These are phyloP conservation scores for Ascochyta viciae-villosae DNA, from an alignment of 2,329 filamentous ascomycete species.

Conservation along the genomic window DNA sequence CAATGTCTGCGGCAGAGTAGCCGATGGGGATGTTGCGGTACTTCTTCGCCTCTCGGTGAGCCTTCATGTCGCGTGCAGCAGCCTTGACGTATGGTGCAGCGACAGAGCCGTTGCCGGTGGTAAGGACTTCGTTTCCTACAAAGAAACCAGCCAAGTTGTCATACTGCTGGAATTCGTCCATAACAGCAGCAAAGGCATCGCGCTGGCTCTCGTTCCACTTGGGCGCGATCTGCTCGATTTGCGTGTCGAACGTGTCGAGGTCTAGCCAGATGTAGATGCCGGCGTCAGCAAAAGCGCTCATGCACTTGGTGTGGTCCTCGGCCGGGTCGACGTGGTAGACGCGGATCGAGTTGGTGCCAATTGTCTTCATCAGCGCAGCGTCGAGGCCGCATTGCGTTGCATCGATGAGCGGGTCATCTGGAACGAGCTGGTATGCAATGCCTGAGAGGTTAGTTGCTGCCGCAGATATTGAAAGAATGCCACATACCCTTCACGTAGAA, in stretches of 20 bases:
- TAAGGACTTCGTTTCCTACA: conserved; percentile 86
- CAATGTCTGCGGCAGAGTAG: conserved; percentile 87
- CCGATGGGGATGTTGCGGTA: conserved; percentile 85
- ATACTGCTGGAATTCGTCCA: conserved; percentile 79
- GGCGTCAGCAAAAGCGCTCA: conserved; percentile 78
- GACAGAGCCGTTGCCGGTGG: conserved; percentile 59
- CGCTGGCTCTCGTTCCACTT: conserved; percentile 78
- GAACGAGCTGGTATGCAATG: conserved; percentile 72
- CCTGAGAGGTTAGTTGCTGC: conserved; percentile 55
- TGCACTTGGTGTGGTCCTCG: conserved; percentile 77
- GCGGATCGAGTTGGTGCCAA: conserved; percentile 84
- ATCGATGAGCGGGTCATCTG: conserved; percentile 78
- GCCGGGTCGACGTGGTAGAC: conserved; percentile 84
- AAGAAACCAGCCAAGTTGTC: conserved; percentile 81
- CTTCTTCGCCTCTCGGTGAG: conserved; percentile 74
- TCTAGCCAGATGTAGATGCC: conserved; percentile 80
- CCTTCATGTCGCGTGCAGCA: conserved; percentile 81
- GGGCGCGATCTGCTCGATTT: conserved; percentile 69
- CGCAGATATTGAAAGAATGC: background rate
- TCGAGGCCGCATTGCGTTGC: conserved; percentile 79
- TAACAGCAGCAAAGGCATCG: conserved; percentile 71
- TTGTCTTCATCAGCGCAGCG: conserved; percentile 75
- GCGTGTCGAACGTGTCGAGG: conserved; percentile 72
- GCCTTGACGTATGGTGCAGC: conserved; percentile 86
- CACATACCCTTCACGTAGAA: conserved; percentile 80